Percentiles rank a stretch among this genome's conserved stretches.
These are phyloP conservation scores for Calocybe gambosa DNA, from an alignment of 1,284 basidiomycete species.

Conservation along the genomic window DNA sequence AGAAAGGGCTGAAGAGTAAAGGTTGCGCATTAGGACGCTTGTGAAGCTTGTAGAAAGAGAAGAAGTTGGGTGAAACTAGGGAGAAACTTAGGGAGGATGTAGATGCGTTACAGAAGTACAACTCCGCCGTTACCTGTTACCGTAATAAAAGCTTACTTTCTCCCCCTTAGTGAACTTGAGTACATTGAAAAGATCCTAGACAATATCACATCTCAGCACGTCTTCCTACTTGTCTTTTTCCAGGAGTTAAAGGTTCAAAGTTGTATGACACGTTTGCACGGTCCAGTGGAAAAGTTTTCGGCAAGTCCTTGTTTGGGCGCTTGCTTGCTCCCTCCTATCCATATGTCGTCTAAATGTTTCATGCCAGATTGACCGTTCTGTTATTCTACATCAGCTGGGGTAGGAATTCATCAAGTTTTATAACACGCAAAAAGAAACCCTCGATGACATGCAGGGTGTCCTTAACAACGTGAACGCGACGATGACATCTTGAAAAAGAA, in stretches of 20 bases:
- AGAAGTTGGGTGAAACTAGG: constrained; percentile 7
- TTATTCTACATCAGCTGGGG: not conserved
- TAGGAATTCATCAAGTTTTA: constrained; percentile 3
- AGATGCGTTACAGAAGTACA: not conserved
- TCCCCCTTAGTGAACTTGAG: not conserved
- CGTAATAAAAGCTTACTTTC: not conserved
- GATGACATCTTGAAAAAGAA: not conserved
- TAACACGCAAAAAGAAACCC: not conserved
- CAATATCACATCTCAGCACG: constrained; percentile 2
- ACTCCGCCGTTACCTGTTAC: not conserved
- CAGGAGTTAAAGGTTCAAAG: constrained; percentile 6
- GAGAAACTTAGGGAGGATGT: constrained; percentile 3
- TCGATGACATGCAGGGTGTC: not conserved
- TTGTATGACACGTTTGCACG: constrained; percentile 2
- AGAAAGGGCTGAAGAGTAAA: constrained; percentile 3
- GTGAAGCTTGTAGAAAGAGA: constrained; percentile 7
- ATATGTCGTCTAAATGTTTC: no score
- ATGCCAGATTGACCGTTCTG: not conserved
- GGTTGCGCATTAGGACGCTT: constrained; percentile 6
- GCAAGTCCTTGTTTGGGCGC: not conserved
- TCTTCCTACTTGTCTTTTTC: constrained; percentile 2
- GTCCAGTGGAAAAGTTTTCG: constrained; percentile 5
- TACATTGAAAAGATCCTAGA: constrained; percentile 1
- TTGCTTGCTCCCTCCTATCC: no score
- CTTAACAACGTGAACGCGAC: constrained; percentile 1